These are phyloP conservation scores for Aspergillus sclerotiicarbonarius DNA, from an alignment of 495 filamentous ascomycete genomes.

Conservation along the genomic window DNA sequence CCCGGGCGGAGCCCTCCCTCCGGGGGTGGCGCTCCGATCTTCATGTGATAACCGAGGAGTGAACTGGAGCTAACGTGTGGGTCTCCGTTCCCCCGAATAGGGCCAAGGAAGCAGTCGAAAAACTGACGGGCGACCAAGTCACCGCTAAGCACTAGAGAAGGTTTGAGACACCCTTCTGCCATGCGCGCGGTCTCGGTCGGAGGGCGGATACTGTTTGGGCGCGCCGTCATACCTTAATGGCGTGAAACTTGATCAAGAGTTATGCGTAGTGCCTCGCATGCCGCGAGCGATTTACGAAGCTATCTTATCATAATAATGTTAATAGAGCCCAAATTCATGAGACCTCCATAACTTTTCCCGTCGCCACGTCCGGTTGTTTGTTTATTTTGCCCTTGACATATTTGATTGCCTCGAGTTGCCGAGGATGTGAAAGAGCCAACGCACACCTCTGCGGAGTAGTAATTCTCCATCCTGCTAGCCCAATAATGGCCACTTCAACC, in stretches of 20 bases:
- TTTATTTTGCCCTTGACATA: background rate
- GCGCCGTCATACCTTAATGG: background rate
- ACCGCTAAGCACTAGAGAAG: slow-evolving; percentile 92
- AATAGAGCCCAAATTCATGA: background rate
- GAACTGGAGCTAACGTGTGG: slow-evolving; percentile 37
- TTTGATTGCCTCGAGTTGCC: too few species aligned
- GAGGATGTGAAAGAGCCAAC: too few species aligned
- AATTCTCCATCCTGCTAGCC: too few species aligned
- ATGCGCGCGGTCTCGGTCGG: slow-evolving; percentile 22
- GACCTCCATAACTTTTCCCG: background rate
- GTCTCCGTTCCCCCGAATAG: slow-evolving; percentile 50
- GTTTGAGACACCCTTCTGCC: slow-evolving; percentile 51
- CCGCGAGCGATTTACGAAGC: background rate
- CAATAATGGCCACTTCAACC: too few species aligned
- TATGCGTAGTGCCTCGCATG: background rate
- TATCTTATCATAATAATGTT: slow-evolving; percentile 3
- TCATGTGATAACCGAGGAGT: slow-evolving; percentile 28
- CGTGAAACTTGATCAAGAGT: background rate
- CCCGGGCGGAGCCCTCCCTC: slow-evolving; percentile 3
- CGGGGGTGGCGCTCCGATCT: slow-evolving; percentile 15
- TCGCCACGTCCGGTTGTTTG: background rate
- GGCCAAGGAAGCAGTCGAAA: slow-evolving; percentile 96
- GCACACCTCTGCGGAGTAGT: too few species aligned
- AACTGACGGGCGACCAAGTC: slow-evolving; percentile 88
- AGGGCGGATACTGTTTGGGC: background rate